Percentiles rank a stretch among this genome's conserved stretches.
Conservation (phyloP, 352 stramenopile species). For the Phytophthora idaei region DNA sequence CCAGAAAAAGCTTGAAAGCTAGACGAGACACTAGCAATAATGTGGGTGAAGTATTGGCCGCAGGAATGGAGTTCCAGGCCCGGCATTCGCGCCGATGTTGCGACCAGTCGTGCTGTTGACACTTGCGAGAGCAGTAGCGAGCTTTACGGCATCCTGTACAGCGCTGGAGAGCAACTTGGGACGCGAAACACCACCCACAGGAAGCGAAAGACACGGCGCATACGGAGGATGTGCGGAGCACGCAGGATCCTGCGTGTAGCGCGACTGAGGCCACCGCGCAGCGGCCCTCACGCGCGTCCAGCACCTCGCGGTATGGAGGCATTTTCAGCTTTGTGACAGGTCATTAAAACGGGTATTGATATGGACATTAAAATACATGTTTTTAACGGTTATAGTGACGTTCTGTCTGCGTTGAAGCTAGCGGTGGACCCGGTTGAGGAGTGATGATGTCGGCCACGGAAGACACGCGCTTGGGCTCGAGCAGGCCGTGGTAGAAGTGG, state of each 20-base stretch:
- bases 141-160: constrained; percentile 65
- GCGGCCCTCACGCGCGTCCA: constrained; percentile 51
- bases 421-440: constrained; percentile 41
- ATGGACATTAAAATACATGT: background rate
- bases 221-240: constrained; percentile 41
- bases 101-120: constrained; percentile 67
- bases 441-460: constrained; percentile 52
- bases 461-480: constrained; percentile 48
- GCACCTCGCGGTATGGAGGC: constrained; percentile 21
- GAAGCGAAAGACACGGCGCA: constrained; percentile 40
- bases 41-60: constrained; percentile 35
- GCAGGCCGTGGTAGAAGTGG: constrained; percentile 65
- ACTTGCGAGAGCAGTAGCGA: constrained; percentile 71
- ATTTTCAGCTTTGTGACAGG: constrained; percentile 1
- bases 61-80: constrained; percentile 48
- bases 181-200: constrained; percentile 62
- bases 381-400: constrained; percentile 31
- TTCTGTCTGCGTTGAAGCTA: constrained; percentile 47
- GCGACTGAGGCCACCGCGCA: constrained; percentile 41
- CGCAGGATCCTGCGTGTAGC: constrained; percentile 35
- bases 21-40: constrained; percentile 64
- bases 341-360: constrained; percentile 11
- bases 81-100: constrained; percentile 58
- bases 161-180: constrained; percentile 31
- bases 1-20: constrained; percentile 40